These are phyloP conservation scores for Cokeromyces recurvatus DNA, from an alignment of 371 early-diverging fungal genomes.

Conservation along the genomic window DNA sequence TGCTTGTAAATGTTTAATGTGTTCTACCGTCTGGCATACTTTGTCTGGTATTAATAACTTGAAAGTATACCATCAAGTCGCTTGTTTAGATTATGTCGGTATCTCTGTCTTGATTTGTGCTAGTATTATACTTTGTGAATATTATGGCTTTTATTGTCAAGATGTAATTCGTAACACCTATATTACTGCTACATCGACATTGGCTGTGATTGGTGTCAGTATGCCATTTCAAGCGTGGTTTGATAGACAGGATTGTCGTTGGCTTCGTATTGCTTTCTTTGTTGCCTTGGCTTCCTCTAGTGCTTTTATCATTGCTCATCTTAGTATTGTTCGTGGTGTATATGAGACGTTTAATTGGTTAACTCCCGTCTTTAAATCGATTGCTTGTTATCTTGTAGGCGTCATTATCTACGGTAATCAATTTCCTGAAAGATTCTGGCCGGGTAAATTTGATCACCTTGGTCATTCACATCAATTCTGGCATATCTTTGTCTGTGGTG, in stretches of 20 bases:
- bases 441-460: constrained; percentile 70
- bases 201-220: constrained; percentile 38
- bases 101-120: constrained; percentile 72
- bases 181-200: constrained; percentile 46
- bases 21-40: constrained; percentile 74
- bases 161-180: constrained; percentile 59
- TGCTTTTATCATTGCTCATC: constrained; percentile 60
- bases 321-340: constrained; percentile 51
- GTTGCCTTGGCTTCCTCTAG: constrained; percentile 58
- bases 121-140: constrained; percentile 57
- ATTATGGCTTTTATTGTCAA: constrained; percentile 74
- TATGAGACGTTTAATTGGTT: constrained; percentile 39
- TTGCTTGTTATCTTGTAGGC: constrained; percentile 37
- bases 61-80: constrained; percentile 39
- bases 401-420: constrained; percentile 62
- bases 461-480: constrained; percentile 78
- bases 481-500: constrained; percentile 73
- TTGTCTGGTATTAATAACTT: constrained; percentile 72
- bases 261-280: constrained; percentile 50
- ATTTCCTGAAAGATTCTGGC: constrained; percentile 69
- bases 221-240: constrained; percentile 50
- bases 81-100: constrained; percentile 80
- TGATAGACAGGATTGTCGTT: constrained; percentile 33
- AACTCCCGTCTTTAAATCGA: constrained; percentile 38
- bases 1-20: constrained; percentile 67